These are phyloP conservation scores for Pholiota molesta DNA, from an alignment of 768 basidiomycete species.

Conservation along the genomic window DNA sequence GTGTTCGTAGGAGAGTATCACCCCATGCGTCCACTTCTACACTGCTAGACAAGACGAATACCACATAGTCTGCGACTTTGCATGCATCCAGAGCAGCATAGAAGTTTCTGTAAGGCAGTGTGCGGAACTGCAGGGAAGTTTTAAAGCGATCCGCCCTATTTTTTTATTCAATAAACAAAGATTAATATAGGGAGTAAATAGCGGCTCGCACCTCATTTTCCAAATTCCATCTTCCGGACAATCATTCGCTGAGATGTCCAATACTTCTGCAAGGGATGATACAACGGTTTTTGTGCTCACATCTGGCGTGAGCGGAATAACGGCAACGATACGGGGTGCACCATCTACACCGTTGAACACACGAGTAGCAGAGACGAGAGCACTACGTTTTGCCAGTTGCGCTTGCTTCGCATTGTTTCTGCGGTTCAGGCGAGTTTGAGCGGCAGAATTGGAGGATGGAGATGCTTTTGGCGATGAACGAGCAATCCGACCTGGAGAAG, in stretches of 20 bases:
- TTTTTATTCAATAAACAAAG: slow-evolving; percentile 8
- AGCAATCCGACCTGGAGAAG: slow-evolving; percentile 54
- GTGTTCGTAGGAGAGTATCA: slow-evolving; percentile 81
- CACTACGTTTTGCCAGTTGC: slow-evolving; percentile 70
- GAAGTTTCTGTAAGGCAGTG: slow-evolving; percentile 68
- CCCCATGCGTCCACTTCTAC: slow-evolving; percentile 86
- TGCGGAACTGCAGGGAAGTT: slow-evolving; percentile 87
- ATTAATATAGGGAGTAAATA: neutral
- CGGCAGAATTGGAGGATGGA: slow-evolving; percentile 48
- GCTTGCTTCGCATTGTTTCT: slow-evolving; percentile 85
- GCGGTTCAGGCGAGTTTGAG: slow-evolving; percentile 78
- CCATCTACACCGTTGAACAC: slow-evolving; percentile 80
- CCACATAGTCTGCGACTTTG: slow-evolving; percentile 88
- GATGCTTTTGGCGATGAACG: slow-evolving; percentile 58
- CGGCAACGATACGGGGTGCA: slow-evolving; percentile 83
- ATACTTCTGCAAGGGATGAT: slow-evolving; percentile 56
- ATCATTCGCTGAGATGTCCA: slow-evolving; percentile 58
- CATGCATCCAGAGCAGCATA: slow-evolving; percentile 85
- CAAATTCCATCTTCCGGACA: slow-evolving; percentile 59
- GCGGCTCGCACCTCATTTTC: slow-evolving; percentile 61
- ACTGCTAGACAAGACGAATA: slow-evolving; percentile 79
- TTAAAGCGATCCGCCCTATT: slow-evolving; percentile 86
- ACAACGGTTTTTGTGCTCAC: slow-evolving; percentile 56
- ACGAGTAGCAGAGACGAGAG: slow-evolving; percentile 70
- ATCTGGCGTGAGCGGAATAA: slow-evolving; percentile 82